Conservation (phyloP, 163 green algal species). For the Scenedesmus sp. region DNA sequence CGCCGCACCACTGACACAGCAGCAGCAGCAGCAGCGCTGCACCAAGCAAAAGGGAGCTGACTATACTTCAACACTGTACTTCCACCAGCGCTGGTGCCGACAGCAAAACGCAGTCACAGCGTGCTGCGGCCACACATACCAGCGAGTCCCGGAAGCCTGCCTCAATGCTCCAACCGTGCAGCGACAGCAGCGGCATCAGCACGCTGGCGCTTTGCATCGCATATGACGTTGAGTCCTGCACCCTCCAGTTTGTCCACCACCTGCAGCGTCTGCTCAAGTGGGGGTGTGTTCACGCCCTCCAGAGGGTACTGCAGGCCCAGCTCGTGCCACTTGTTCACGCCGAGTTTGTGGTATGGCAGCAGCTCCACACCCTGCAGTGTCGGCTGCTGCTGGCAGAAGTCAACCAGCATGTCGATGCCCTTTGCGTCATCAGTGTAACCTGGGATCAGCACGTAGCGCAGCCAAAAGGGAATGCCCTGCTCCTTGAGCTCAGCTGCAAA, state of each 20-base stretch:
- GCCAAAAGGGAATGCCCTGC: conserved; percentile 66
- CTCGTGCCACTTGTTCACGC: conserved; percentile 73
- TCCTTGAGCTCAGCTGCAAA: conserved; percentile 70
- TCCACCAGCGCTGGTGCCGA: too few species aligned
- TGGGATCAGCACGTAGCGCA: conserved; percentile 67
- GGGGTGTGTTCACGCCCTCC: conserved; percentile 57
- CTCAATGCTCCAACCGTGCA: neutral
- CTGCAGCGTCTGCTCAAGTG: conserved; percentile 8
- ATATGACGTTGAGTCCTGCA: conserved; percentile 54
- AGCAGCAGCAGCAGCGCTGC: neutral
- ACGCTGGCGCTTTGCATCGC: conserved; percentile 44
- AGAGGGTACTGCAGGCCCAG: conserved; percentile 74
- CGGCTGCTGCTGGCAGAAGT: conserved; percentile 44
- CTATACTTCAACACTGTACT: too few species aligned
- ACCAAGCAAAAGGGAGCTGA: neutral
- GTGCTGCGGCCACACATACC: neutral
- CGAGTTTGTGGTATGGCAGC: conserved; percentile 79
- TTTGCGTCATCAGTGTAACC: conserved; percentile 59
- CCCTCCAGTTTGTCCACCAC: conserved; percentile 48
- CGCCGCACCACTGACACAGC: neutral
- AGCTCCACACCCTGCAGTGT: conserved; percentile 71
- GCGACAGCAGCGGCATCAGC: neutral
- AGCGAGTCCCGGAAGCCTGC: neutral
- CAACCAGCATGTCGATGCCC: conserved; percentile 62
- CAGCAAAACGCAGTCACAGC: too few species aligned